Conservation (phyloP, 169 alveolate species). For the Plasmodium gallinaceum region DNA sequence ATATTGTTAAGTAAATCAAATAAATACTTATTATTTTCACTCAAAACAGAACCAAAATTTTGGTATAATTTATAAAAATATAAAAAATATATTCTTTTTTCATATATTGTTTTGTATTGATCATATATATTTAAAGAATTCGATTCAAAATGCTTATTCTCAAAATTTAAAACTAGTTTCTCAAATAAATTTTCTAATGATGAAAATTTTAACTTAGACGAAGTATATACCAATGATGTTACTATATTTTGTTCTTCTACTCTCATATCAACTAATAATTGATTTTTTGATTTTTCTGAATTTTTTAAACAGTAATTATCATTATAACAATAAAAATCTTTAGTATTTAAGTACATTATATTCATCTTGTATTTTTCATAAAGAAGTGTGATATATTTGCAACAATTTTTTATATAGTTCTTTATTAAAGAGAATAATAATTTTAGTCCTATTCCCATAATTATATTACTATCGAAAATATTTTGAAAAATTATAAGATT, state of each 20-base stretch:
- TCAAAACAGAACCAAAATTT: constrained; percentile 46
- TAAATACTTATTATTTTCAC: constrained; percentile 30
- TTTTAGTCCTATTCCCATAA: constrained; percentile 5
- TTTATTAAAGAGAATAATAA: constrained; percentile 26
- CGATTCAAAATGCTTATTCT: constrained; percentile 24
- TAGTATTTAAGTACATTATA: neutral
- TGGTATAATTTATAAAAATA: constrained; percentile 48
- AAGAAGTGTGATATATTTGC: constrained; percentile 16
- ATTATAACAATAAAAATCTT: constrained; percentile 16
- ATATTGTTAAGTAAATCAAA: constrained; percentile 59
- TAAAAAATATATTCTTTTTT: constrained; percentile 50
- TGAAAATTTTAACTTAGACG: constrained; percentile 32
- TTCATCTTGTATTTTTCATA: constrained; percentile 10
- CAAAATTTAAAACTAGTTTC: constrained; percentile 30
- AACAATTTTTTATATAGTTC: constrained; percentile 27
- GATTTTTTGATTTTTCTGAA: neutral
- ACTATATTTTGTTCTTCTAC: constrained; percentile 66
- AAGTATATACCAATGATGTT: constrained; percentile 48
- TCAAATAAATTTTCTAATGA: constrained; percentile 44
- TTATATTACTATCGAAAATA: neutral
- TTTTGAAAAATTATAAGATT: constrained; percentile 38
- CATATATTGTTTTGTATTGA: constrained; percentile 28
- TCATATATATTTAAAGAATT: constrained; percentile 11
- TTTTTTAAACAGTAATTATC: neutral
- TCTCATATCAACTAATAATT: constrained; percentile 35